Evolutionary conservation across 2,329 filamentous ascomycete genomes (phyloP).

Genomic region (Hypoxylon sp.): DNA sequence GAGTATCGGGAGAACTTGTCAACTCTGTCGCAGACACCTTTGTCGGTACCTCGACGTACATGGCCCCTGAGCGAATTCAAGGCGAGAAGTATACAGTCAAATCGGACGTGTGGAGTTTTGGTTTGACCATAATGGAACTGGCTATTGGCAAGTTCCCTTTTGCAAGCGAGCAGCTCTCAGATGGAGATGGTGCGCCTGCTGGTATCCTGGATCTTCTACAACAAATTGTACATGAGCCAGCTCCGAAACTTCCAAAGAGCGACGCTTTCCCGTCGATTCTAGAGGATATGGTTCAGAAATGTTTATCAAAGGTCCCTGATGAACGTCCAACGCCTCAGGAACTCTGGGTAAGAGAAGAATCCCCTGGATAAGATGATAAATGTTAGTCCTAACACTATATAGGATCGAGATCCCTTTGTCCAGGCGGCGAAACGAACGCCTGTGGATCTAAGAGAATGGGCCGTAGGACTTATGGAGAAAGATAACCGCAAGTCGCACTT

Average conservation of each 20-base stretch:
- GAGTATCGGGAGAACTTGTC: conserved; percentile 97
- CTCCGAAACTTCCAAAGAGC: conserved; percentile 93
- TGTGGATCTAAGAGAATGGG: conserved; percentile 94
- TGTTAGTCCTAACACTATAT: conserved; percentile 48
- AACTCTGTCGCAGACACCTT: conserved; percentile 99
- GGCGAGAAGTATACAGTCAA: conserved; percentile 98
- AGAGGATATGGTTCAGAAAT: conserved; percentile 98
- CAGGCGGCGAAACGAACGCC: conserved; percentile 97
- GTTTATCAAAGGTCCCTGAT: conserved; percentile 89
- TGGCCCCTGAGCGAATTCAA: conserved; percentile 98
- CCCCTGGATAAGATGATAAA: neutral
- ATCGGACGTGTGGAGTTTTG: conserved; percentile 99
- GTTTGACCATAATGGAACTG: conserved; percentile 94
- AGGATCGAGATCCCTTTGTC: conserved; percentile 95
- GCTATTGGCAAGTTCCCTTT: conserved; percentile 99
- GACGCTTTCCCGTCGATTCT: conserved; percentile 96
- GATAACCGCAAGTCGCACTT: conserved; percentile 97
- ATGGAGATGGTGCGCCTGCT: conserved; percentile 86
- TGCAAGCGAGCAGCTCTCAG: conserved; percentile 77
- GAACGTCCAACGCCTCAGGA: conserved; percentile 93
- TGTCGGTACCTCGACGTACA: conserved; percentile 98
- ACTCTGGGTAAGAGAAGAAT: conserved; percentile 78
- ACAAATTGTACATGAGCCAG: conserved; percentile 96
- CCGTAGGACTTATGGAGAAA: conserved; percentile 91
- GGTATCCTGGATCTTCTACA: conserved; percentile 96